Conservation (phyloP, 2,329 filamentous ascomycete species). For the Didymella sp. region DNA sequence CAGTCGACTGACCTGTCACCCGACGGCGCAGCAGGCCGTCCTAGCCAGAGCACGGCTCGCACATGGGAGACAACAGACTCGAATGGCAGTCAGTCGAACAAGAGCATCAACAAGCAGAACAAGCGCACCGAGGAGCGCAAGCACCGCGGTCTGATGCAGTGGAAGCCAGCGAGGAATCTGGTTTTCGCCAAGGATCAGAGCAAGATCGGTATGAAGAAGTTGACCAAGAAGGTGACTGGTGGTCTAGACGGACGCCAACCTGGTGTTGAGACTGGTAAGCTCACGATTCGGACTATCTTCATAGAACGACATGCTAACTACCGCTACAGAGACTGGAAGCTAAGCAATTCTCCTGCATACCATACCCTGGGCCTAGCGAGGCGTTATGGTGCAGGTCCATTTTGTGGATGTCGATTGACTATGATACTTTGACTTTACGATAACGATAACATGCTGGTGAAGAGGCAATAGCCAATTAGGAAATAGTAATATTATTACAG, state of each 20-base stretch:
- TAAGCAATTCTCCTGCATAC: slow-evolving; percentile 10
- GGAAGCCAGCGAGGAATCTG: slow-evolving; percentile 85
- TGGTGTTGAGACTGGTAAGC: slow-evolving; percentile 76
- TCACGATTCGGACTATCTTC: background rate
- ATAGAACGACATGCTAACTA: slow-evolving; percentile 18
- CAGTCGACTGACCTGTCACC: slow-evolving; percentile 43
- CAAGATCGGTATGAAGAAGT: slow-evolving; percentile 75
- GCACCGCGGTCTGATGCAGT: slow-evolving; percentile 92
- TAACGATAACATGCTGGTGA: slow-evolving; percentile 2
- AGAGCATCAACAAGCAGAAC: slow-evolving; percentile 71
- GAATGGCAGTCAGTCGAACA: slow-evolving; percentile 44
- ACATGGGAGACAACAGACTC: slow-evolving; percentile 36
- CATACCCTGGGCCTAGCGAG: slow-evolving; percentile 6
- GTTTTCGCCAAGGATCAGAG: slow-evolving; percentile 89
- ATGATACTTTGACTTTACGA: background rate
- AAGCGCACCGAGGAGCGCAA: slow-evolving; percentile 78
- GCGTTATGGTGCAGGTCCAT: slow-evolving; percentile 4
- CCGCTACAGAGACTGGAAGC: slow-evolving; percentile 33
- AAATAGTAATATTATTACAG: slow-evolving; percentile 3
- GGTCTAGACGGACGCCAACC: slow-evolving; percentile 80
- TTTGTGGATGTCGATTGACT: background rate
- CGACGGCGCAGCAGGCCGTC: slow-evolving; percentile 24
- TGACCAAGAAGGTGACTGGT: slow-evolving; percentile 76
- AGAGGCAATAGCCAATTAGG: background rate
- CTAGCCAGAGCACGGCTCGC: slow-evolving; percentile 37